Evolutionary conservation across 768 basidiomycete genomes (phyloP).

Genomic region (Calocybe gangraenosa): DNA sequence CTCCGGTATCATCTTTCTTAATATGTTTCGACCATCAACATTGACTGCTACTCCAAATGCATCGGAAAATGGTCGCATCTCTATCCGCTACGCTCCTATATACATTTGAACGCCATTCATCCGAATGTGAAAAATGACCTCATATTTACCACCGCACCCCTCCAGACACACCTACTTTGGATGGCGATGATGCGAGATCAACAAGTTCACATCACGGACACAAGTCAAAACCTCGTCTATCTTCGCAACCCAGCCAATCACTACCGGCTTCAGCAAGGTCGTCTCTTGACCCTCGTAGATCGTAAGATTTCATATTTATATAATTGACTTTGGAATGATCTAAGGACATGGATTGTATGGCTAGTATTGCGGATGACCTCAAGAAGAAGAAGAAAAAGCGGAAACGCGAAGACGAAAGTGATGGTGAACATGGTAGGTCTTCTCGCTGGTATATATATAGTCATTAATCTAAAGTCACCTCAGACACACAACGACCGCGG

Average conservation of each 20-base stretch:
- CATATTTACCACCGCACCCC: background rate
- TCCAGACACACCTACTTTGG: slow-evolving; percentile 43
- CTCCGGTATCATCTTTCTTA: slow-evolving; percentile 6
- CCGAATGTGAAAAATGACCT: background rate
- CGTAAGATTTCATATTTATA: slow-evolving; percentile 32
- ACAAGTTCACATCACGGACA: slow-evolving; percentile 28
- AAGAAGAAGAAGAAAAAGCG: slow-evolving; percentile 87
- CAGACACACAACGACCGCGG: slow-evolving; percentile 49
- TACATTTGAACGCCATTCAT: background rate
- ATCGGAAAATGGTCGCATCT: background rate
- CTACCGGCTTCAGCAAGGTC: slow-evolving; percentile 47
- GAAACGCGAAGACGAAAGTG: slow-evolving; percentile 76
- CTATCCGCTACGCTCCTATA: background rate
- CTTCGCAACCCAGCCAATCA: slow-evolving; percentile 41
- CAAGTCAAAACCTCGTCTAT: slow-evolving; percentile 40
- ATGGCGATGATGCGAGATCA: slow-evolving; percentile 46
- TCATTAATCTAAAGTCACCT: too few species aligned
- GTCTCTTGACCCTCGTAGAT: slow-evolving; percentile 60
- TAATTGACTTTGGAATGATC: background rate
- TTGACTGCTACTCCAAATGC: background rate
- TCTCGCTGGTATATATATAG: background rate
- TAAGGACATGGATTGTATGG: slow-evolving; percentile 5
- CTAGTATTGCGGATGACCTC: slow-evolving; percentile 40
- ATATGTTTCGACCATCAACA: background rate
- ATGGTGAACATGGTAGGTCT: slow-evolving; percentile 52